phyloP scores from a whole-genome alignment of 1,284 basidiomycete species.

The Vanrija sp. region DNA sequence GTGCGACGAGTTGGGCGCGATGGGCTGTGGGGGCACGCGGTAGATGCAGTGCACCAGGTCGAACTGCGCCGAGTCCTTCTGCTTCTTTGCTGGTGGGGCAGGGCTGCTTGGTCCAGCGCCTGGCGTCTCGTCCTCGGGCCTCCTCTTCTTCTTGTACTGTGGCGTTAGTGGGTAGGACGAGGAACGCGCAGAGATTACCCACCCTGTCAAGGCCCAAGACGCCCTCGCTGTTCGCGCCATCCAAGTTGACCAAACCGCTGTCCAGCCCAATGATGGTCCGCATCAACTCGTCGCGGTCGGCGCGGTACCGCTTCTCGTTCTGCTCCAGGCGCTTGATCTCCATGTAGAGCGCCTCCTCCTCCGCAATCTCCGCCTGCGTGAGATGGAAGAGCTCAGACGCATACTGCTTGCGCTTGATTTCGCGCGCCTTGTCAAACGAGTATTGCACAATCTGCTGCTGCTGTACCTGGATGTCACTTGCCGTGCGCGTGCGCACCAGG shows the following conservation, averaged over 20 bases:
- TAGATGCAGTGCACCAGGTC: conserved; percentile 46
- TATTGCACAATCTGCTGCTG: conserved; percentile 65
- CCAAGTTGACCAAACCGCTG: conserved; percentile 66
- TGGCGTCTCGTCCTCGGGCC: conserved; percentile 32
- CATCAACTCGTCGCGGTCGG: conserved; percentile 85
- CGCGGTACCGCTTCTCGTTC: conserved; percentile 79
- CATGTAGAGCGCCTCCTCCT: conserved; percentile 93
- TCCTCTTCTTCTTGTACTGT: conserved; percentile 46
- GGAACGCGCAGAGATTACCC: not conserved
- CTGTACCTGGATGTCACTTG: conserved; percentile 70
- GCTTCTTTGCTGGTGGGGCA: conserved; percentile 31
- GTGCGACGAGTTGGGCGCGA: conserved; percentile 29
- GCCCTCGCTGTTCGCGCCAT: conserved; percentile 37
- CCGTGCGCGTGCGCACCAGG: conserved; percentile 74
- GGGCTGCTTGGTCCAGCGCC: conserved; percentile 15
- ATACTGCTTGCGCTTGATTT: conserved; percentile 84
- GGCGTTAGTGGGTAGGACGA: conserved; percentile 2
- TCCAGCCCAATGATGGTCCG: conserved; percentile 78
- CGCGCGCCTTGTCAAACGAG: conserved; percentile 82
- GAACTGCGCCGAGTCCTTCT: conserved; percentile 26
- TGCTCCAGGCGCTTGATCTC: conserved; percentile 94
- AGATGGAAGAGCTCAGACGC: conserved; percentile 78
- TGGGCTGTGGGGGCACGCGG: conserved; percentile 26
- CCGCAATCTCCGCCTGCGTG: conserved; percentile 81
- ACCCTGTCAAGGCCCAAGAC: conserved; percentile 44